Percentiles rank a stretch among this genome's conserved stretches.
phyloP scores from a whole-genome alignment of 2,329 filamentous ascomycete genomes.

The Exophiala viscosa region DNA sequence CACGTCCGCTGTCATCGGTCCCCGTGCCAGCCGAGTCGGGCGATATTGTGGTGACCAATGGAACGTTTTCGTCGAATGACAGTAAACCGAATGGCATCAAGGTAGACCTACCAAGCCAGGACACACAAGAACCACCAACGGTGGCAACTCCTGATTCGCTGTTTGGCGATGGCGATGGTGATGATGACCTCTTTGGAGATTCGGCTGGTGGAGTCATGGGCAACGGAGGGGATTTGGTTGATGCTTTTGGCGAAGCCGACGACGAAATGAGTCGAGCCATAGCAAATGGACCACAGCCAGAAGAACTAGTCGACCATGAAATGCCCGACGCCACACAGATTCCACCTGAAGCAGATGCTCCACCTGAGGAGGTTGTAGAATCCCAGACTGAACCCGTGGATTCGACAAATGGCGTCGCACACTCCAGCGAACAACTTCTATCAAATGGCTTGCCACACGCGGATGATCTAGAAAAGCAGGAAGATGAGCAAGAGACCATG shows the following conservation, averaged over 20 bases:
- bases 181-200: slow-evolving; percentile 85
- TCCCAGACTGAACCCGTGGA: slow-evolving; percentile 8
- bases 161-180: slow-evolving; percentile 66
- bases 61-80: slow-evolving; percentile 76
- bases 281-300: slow-evolving; percentile 56
- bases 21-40: slow-evolving; percentile 70
- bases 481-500: slow-evolving; percentile 46
- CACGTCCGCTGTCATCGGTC: slow-evolving; percentile 70
- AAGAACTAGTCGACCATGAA: slow-evolving; percentile 37
- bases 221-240: slow-evolving; percentile 50
- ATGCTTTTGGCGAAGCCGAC: slow-evolving; percentile 74
- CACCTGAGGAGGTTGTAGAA: slow-evolving; percentile 8
- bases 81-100: slow-evolving; percentile 56
- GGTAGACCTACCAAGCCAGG: slow-evolving; percentile 32
- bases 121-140: slow-evolving; percentile 51
- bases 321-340: slow-evolving; percentile 13
- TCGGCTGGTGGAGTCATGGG: slow-evolving; percentile 55
- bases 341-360: background rate
- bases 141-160: slow-evolving; percentile 72
- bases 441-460: slow-evolving; percentile 42
- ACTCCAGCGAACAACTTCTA: slow-evolving; percentile 29
- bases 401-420: slow-evolving; percentile 24
- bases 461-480: slow-evolving; percentile 36
- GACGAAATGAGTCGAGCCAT: slow-evolving; percentile 76
- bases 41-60: slow-evolving; percentile 53